These are phyloP conservation scores for Salix viminalis DNA, from an alignment of 345 rosid genomes.

Conservation along the genomic window DNA sequence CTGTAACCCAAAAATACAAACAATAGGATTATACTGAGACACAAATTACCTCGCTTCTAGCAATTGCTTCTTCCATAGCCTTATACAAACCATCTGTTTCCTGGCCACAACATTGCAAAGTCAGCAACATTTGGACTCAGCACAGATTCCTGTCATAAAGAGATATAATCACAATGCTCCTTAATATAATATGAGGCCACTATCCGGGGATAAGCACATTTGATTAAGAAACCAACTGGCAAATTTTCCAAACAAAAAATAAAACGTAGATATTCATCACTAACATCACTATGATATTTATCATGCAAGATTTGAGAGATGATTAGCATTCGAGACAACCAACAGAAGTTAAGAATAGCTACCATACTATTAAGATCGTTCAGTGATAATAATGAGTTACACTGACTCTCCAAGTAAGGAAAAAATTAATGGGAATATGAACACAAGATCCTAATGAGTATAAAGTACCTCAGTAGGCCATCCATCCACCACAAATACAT, in stretches of 20 bases:
- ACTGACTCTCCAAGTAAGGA: not conserved
- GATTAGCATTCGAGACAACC: not conserved
- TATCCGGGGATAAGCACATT: constrained; percentile 21
- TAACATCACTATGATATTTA: not conserved
- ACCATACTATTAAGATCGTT: not conserved
- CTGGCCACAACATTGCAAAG: constrained; percentile 78
- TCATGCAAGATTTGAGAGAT: not conserved
- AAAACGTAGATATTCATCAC: not conserved
- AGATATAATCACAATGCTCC: constrained; percentile 52
- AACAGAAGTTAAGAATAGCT: not conserved
- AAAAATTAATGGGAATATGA: not conserved
- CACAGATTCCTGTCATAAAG: constrained; percentile 58
- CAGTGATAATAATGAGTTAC: not conserved
- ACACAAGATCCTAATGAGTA: not conserved
- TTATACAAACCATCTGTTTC: constrained; percentile 57
- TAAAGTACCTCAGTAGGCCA: constrained; percentile 55
- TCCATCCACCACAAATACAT: constrained; percentile 77
- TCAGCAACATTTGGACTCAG: constrained; percentile 65
- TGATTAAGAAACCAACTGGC: not conserved
- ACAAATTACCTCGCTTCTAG: constrained; percentile 54
- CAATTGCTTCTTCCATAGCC: constrained; percentile 56
- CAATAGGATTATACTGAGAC: not conserved
- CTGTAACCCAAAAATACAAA: not conserved
- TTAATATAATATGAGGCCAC: constrained; percentile 40
- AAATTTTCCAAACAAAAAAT: not conserved